phyloP scores from a whole-genome alignment of 2,329 filamentous ascomycete species.

The Colletotrichum chrysophilum region DNA sequence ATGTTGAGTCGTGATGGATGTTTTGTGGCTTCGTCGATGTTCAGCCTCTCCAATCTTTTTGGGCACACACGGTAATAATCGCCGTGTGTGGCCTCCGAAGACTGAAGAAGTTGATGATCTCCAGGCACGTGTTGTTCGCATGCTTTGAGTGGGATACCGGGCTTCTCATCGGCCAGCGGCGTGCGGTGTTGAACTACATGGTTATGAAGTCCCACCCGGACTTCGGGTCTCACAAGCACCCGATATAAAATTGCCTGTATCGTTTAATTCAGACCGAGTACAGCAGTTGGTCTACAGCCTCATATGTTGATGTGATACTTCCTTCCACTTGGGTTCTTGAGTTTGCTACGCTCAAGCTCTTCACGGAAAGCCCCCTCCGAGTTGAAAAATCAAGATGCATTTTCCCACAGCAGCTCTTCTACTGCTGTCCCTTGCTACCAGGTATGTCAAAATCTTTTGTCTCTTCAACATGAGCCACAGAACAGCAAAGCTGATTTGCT shows the following conservation, averaged over 20 bases:
- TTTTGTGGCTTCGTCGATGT: not conserved
- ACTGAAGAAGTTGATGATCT: not conserved
- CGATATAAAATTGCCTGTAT: not conserved
- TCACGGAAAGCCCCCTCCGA: not conserved
- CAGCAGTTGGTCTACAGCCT: not conserved
- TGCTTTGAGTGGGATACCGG: not conserved
- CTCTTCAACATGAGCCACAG: not conserved
- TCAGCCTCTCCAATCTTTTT: not conserved
- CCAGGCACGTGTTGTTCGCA: not conserved
- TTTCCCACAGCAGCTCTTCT: not conserved
- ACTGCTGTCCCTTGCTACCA: not conserved
- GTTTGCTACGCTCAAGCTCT: not conserved
- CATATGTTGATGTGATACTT: not conserved
- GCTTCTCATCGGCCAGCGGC: not conserved
- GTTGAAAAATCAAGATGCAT: not conserved
- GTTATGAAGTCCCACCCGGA: not conserved
- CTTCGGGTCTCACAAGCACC: not conserved
- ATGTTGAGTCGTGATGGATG: not conserved
- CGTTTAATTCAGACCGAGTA: not conserved
- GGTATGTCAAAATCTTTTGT: not conserved
- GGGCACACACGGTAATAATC: not conserved
- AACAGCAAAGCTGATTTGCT: not conserved
- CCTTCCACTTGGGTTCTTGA: not conserved
- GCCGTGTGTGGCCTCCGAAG: not conserved
- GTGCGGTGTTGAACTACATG: not conserved